phyloP scores from a whole-genome alignment of 75 land plant species.

The Selaginella moellendorffii region DNA sequence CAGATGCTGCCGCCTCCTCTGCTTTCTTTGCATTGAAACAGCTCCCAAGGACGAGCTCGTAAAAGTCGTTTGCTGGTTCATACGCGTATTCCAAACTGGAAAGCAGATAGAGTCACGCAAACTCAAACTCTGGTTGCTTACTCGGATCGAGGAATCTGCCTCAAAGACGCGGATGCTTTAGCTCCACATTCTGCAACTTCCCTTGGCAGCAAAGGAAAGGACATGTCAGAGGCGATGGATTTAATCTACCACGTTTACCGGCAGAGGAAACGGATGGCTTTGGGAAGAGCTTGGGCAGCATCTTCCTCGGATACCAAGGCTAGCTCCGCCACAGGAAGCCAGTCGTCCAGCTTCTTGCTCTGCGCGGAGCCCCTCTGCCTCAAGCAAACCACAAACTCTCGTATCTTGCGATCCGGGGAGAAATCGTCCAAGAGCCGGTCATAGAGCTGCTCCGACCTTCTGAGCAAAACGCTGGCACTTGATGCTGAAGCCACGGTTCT shows the following conservation, averaged over 20 bases:
- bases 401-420: constrained; percentile 15
- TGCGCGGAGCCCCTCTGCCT: constrained; percentile 14
- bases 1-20: neutral
- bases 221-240: neutral
- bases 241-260: constrained; percentile 8
- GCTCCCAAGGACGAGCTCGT: constrained; percentile 16
- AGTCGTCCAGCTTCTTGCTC: constrained; percentile 14
- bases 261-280: constrained; percentile 20
- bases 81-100: constrained; percentile 25
- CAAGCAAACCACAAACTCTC: constrained; percentile 22
- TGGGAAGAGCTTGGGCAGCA: constrained; percentile 20
- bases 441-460: constrained; percentile 22
- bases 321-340: constrained; percentile 30
- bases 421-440: constrained; percentile 13
- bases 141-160: constrained; percentile 21
- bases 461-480: constrained; percentile 14
- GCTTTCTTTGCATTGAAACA: constrained; percentile 8
- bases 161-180: constrained; percentile 22
- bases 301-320: constrained; percentile 21
- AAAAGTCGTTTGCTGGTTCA: constrained; percentile 24
- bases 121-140: constrained; percentile 7
- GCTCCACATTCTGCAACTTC: constrained; percentile 27
- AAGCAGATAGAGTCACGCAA: neutral
- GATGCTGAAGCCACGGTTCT: constrained; percentile 9
- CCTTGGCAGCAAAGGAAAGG: neutral